phyloP scores from a whole-genome alignment of 2,329 filamentous ascomycete species.

The Colletotrichum euphorbiae region DNA sequence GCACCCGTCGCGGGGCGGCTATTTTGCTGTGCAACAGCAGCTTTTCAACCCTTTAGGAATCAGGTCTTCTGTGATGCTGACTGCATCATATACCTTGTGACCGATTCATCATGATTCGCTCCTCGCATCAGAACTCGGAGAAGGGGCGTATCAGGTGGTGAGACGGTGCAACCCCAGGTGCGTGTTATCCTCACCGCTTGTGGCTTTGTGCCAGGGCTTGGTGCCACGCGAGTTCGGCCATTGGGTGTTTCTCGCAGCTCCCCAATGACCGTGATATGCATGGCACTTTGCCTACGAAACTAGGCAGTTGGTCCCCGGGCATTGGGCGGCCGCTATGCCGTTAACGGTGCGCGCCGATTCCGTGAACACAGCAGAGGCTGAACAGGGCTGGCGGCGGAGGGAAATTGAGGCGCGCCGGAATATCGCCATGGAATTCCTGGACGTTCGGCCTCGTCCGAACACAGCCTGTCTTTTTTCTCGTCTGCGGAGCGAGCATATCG shows the following conservation, averaged over 20 bases:
- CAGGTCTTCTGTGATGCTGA: neutral
- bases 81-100: neutral
- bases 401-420: constrained; percentile 15
- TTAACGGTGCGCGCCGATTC: too few relatives aligned
- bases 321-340: too few relatives aligned
- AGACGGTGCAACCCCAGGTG: constrained; percentile 24
- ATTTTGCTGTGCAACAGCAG: constrained; percentile 1
- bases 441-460: constrained; percentile 19
- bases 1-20: neutral
- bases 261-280: constrained; percentile 5
- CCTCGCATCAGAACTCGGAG: neutral
- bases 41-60: neutral
- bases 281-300: too few relatives aligned
- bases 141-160: constrained; percentile 4
- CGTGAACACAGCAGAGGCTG: neutral
- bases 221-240: neutral
- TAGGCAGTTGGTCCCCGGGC: too few relatives aligned
- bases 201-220: constrained; percentile 20
- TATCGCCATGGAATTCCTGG: constrained; percentile 7
- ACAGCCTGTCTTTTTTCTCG: neutral
- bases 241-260: too few relatives aligned
- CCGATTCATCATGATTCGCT: constrained; percentile 8
- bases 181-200: constrained; percentile 34
- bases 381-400: neutral
- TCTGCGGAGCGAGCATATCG: neutral